A percentile compares a stretch with the other conserved stretches of the same genome.
Conservation (phyloP, 2,329 filamentous ascomycete species). For the Aspergillus caelatus region DNA sequence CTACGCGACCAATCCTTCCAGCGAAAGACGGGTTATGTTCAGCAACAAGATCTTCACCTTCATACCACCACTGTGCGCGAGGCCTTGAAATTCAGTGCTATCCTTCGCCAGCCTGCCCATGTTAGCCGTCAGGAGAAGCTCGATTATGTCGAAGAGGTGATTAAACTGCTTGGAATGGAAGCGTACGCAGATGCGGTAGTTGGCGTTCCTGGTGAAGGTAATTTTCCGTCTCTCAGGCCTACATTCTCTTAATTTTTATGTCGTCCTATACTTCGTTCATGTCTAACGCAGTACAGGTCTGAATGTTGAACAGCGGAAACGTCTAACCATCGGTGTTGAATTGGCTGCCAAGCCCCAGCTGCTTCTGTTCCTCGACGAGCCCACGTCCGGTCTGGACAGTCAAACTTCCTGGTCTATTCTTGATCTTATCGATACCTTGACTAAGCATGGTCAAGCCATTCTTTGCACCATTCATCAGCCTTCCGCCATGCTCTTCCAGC, state of each 20-base stretch:
- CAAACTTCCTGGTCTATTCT: conserved; percentile 94
- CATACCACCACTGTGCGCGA: conserved; percentile 85
- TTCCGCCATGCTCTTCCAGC: conserved; percentile 92
- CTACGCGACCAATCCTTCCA: conserved; percentile 82
- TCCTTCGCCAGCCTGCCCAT: conserved; percentile 78
- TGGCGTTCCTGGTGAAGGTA: conserved; percentile 83
- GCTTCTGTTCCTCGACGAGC: conserved; percentile 90
- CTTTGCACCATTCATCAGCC: conserved; percentile 98
- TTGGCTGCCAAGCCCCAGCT: conserved; percentile 88
- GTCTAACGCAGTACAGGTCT: conserved; percentile 41
- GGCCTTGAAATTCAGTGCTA: conserved; percentile 80
- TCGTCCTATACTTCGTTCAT: not conserved
- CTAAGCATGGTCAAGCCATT: conserved; percentile 86
- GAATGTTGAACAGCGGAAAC: conserved; percentile 67
- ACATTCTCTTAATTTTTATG: not conserved
- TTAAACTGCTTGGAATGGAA: conserved; percentile 87
- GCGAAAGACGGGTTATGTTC: conserved; percentile 87
- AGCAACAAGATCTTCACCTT: conserved; percentile 89
- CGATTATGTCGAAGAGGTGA: conserved; percentile 86
- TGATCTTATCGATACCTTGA: conserved; percentile 84
- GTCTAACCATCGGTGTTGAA: conserved; percentile 94
- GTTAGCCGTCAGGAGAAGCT: conserved; percentile 77
- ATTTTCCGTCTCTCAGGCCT: not conserved
- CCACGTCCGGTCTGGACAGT: conserved; percentile 89
- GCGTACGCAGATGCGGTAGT: conserved; percentile 88